A percentile compares a stretch with the other conserved stretches of the same genome.
Conservation (phyloP, 352 stramenopile species). For the Paralagenidium karlingii region DNA sequence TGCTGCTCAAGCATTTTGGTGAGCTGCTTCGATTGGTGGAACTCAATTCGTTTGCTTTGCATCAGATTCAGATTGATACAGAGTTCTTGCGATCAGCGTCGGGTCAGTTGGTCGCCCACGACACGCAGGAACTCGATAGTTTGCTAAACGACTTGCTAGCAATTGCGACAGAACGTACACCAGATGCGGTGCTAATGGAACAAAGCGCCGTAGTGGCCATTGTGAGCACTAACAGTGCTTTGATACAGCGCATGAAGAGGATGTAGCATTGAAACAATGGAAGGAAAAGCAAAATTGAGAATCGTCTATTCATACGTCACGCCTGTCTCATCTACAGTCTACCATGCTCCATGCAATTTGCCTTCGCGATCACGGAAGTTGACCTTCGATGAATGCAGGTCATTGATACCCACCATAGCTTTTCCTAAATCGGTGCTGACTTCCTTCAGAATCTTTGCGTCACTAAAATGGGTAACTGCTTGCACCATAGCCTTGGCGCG, state of each 20-base stretch:
- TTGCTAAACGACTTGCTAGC: constrained; percentile 64
- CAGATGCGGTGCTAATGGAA: constrained; percentile 67
- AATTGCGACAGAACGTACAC: constrained; percentile 48
- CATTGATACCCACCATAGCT: constrained; percentile 96
- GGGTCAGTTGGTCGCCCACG: constrained; percentile 26
- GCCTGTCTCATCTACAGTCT: constrained; percentile 17
- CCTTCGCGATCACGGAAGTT: constrained; percentile 98
- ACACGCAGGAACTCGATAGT: constrained; percentile 58
- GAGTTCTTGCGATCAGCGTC: constrained; percentile 52
- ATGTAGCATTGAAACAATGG: too few species aligned
- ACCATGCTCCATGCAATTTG: constrained; percentile 58
- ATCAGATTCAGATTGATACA: constrained; percentile 72
- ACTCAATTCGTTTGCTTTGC: constrained; percentile 48
- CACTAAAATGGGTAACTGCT: constrained; percentile 95
- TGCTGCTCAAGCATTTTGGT: constrained; percentile 61
- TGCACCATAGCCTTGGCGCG: constrained; percentile 94
- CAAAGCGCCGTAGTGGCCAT: constrained; percentile 72
- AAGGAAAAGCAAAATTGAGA: too few species aligned
- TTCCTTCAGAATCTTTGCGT: constrained; percentile 96
- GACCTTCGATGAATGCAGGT: constrained; percentile 91
- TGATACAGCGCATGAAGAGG: too few species aligned
- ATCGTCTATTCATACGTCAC: too few species aligned
- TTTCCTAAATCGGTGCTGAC: constrained; percentile 91
- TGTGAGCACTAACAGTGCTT: constrained; percentile 32
- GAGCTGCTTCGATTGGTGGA: constrained; percentile 51